Percentiles rank a stretch among this genome's conserved stretches.
These are phyloP conservation scores for Citrullus amarus DNA, from an alignment of 306 rosid species.

Conservation along the genomic window DNA sequence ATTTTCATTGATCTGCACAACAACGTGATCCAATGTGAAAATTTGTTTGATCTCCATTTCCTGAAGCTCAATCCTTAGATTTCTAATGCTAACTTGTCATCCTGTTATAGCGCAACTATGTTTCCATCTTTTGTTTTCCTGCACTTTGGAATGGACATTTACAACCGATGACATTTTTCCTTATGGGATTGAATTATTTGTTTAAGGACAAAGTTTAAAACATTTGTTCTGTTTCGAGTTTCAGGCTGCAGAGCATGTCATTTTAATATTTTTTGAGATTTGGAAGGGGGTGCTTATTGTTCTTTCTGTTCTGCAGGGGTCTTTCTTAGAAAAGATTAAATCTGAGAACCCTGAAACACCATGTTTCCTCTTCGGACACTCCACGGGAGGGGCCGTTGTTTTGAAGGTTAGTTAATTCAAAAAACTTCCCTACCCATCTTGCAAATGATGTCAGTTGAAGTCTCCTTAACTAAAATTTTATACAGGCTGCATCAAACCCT, in stretches of 20 bases:
- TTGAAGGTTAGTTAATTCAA: conserved; percentile 46
- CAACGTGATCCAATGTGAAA: background rate
- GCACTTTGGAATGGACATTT: background rate
- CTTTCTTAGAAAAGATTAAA: conserved; percentile 74
- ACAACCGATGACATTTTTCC: background rate
- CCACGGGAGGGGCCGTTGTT: conserved; percentile 98
- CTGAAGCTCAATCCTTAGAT: background rate
- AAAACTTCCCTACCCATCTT: background rate
- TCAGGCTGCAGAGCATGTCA: background rate
- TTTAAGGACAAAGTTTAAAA: background rate
- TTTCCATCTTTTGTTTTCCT: background rate
- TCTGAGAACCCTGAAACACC: conserved; percentile 85
- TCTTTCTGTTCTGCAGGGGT: conserved; percentile 37
- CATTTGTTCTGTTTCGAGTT: background rate
- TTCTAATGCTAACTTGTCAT: background rate
- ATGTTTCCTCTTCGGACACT: conserved; percentile 95
- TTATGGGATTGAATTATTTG: background rate
- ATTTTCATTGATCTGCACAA: background rate
- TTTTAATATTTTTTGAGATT: background rate
- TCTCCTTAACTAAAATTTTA: conserved; percentile 6
- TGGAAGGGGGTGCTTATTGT: background rate
- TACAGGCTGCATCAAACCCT: conserved; percentile 53
- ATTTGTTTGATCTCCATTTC: background rate
- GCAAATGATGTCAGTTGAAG: background rate
- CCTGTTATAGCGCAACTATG: background rate